Conservation (phyloP, 192 early-diverging fungal species). For the Entomortierella lignicola region DNA sequence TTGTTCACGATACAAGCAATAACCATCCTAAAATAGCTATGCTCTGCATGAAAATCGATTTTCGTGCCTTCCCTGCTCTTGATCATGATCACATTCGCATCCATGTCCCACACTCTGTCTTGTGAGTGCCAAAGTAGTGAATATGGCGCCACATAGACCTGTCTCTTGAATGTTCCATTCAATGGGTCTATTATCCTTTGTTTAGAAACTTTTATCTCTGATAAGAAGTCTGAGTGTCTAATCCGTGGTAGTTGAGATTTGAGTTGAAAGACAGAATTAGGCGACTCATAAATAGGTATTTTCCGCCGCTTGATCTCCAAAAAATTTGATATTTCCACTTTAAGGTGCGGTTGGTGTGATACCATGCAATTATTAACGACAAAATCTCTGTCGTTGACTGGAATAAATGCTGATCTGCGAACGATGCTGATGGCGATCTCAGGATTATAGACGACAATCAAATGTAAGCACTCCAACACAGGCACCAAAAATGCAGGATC, state of each 20-base stretch:
- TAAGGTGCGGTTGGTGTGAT: not conserved
- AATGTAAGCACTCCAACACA: constrained; percentile 1
- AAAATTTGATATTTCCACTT: not conserved
- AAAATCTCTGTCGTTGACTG: constrained; percentile 3
- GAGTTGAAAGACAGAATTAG: constrained; percentile 19
- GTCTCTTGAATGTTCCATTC: not conserved
- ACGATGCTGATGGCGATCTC: constrained; percentile 6
- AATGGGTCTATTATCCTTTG: not conserved
- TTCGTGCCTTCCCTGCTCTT: not conserved
- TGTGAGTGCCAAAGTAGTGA: constrained; percentile 11
- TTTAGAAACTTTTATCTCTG: not conserved
- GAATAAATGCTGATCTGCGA: constrained; percentile 12
- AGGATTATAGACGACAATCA: not conserved
- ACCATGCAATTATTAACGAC: constrained; percentile 11
- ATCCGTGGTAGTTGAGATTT: constrained; percentile 12
- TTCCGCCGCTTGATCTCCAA: not conserved
- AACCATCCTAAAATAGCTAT: not conserved
- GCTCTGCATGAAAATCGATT: not conserved
- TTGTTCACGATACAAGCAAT: not conserved
- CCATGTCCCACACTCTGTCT: not conserved
- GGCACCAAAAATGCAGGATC: constrained; percentile 12
- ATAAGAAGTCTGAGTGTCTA: not conserved
- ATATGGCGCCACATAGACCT: constrained; percentile 22
- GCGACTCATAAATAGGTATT: not conserved
- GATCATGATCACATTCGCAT: not conserved